Conservation (phyloP, 139 green algal genomes). For the Micractinium conductrix region DNA sequence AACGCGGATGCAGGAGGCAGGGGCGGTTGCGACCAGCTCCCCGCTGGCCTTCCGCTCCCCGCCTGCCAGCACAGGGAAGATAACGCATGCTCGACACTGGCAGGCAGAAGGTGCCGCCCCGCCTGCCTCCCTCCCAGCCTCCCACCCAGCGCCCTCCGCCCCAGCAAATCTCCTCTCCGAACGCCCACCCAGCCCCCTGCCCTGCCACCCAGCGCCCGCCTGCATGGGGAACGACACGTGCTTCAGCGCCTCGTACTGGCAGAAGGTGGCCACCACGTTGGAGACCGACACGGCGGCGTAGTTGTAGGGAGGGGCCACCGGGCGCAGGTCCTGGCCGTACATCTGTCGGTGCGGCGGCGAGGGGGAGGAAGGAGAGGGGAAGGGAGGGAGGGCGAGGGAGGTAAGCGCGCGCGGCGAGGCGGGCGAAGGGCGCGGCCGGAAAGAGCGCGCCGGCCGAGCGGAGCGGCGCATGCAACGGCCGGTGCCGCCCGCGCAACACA, state of each 20-base stretch:
- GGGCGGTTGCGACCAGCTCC: too few relatives aligned
- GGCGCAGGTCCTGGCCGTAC: conserved; percentile 46
- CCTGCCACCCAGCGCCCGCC: too few relatives aligned
- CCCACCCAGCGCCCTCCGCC: too few relatives aligned
- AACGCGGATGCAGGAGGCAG: not conserved
- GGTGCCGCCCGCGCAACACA: too few relatives aligned
- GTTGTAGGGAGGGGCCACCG: conserved; percentile 67
- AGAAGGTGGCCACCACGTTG: conserved; percentile 97
- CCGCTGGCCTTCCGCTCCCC: too few relatives aligned
- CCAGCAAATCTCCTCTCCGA: too few relatives aligned
- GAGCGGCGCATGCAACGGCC: too few relatives aligned
- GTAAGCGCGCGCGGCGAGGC: not conserved
- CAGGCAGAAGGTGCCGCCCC: too few relatives aligned
- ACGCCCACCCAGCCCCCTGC: too few relatives aligned
- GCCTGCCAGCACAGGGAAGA: too few relatives aligned
- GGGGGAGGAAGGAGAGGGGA: not conserved
- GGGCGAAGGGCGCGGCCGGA: not conserved
- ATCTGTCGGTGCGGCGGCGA: conserved; percentile 9
- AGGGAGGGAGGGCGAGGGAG: not conserved
- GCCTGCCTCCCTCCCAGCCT: too few relatives aligned
- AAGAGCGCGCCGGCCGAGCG: not conserved
- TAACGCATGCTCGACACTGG: too few relatives aligned
- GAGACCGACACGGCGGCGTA: conserved; percentile 84
- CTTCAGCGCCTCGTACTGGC: conserved; percentile 99
- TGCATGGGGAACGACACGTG: conserved; percentile 94